These are phyloP conservation scores for Hygrocybe punicea DNA, from an alignment of 768 basidiomycete species.

Conservation along the genomic window DNA sequence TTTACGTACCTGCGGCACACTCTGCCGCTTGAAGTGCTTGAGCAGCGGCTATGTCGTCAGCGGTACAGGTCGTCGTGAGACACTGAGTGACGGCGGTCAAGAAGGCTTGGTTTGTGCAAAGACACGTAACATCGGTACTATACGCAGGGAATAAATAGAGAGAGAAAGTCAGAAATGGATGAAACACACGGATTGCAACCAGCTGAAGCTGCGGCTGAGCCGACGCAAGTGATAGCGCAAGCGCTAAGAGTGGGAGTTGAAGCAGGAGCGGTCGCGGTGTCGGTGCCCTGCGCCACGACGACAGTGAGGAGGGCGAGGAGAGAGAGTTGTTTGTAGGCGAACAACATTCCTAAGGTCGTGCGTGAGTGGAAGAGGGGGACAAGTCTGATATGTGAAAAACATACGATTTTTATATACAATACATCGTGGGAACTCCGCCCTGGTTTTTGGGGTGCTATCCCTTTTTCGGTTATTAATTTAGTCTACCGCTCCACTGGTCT, in stretches of 20 bases:
- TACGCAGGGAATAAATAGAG: background rate
- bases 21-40: slow-evolving; percentile 25
- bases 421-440: no score
- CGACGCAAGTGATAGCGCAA: background rate
- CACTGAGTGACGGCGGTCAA: slow-evolving; percentile 32
- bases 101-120: slow-evolving; percentile 40
- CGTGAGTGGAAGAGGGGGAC: no score
- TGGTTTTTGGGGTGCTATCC: no score
- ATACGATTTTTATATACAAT: no score
- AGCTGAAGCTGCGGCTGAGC: background rate
- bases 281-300: background rate
- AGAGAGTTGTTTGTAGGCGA: slow-evolving; percentile 6
- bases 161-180: background rate
- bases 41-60: slow-evolving; percentile 31
- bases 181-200: slow-evolving; percentile 1
- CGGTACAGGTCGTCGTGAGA: slow-evolving; percentile 32
- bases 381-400: no score
- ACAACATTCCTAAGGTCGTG: no score
- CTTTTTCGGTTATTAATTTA: no score
- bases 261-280: slow-evolving; percentile 1
- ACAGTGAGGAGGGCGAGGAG: slow-evolving; percentile 7
- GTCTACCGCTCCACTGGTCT: no score
- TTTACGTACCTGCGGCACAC: slow-evolving; percentile 21
- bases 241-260: background rate
- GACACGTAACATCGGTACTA: slow-evolving; percentile 39